phyloP scores from a whole-genome alignment of 2,329 filamentous ascomycete genomes.

The Beauveria medogensis region DNA sequence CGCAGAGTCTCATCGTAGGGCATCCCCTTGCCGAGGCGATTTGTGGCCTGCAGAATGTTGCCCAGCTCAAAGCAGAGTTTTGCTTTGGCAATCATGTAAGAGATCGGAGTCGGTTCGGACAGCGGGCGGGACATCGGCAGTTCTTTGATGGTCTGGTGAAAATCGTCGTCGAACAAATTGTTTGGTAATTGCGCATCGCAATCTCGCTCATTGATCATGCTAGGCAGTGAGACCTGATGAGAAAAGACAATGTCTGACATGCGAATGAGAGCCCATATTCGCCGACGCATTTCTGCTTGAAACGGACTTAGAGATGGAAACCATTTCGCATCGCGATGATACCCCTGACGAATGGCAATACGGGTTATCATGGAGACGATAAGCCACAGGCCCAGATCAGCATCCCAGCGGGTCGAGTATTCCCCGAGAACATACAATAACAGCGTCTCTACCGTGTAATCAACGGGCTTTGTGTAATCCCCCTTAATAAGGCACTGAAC shows the following conservation, averaged over 20 bases:
- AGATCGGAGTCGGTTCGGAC: constrained; percentile 66
- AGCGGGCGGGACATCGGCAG: constrained; percentile 60
- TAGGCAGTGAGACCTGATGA: constrained; percentile 58
- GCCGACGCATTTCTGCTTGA: constrained; percentile 65
- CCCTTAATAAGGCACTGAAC: constrained; percentile 70
- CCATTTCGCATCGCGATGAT: constrained; percentile 69
- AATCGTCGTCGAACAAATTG: constrained; percentile 76
- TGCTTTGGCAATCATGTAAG: constrained; percentile 71
- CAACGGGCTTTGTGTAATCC: constrained; percentile 68
- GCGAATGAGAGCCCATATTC: constrained; percentile 62
- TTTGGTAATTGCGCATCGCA: constrained; percentile 68
- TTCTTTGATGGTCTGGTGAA: constrained; percentile 58
- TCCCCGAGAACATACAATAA: constrained; percentile 70
- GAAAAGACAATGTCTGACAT: constrained; percentile 72
- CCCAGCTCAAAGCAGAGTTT: constrained; percentile 61
- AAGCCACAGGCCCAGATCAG: constrained; percentile 59
- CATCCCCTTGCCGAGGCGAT: constrained; percentile 44
- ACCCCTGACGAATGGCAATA: constrained; percentile 61
- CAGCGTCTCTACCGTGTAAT: constrained; percentile 71
- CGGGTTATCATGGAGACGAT: constrained; percentile 48
- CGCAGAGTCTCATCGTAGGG: constrained; percentile 58
- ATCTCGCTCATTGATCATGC: constrained; percentile 65
- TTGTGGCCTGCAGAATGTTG: constrained; percentile 60
- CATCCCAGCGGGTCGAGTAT: constrained; percentile 64
- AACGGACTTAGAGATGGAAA: constrained; percentile 66